Base-by-base conservation (phyloP, 805 yeast genomes). In the Saccharomycopsis vini region DNA sequence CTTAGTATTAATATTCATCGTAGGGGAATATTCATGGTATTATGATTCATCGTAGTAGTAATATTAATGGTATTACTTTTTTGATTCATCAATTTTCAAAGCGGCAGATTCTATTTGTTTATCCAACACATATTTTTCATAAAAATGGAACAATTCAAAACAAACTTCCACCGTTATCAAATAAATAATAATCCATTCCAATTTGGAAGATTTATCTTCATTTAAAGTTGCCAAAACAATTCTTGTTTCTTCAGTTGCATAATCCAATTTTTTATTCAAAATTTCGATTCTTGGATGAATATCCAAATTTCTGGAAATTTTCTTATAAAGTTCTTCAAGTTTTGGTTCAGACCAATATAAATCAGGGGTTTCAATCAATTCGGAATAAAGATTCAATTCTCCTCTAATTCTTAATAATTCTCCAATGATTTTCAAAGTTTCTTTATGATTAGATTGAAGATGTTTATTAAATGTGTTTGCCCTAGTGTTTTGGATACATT, bases 261-360 rank as follows among this genome's bases (percentile, higher is more conserved):
- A 89, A 59, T 89, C 97, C 47, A 89, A 64, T 58, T 88, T 88
- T 43, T 88, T 72, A 59, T 89, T 89, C 57, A 89, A 64, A 29
- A 88, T 86, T 24, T 76, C 68, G 39, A 88, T 83, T 49, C 97
- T 68, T 4, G 90, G 83, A 24, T 71, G 69, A 24, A 89, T 77
- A 54, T 89, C 97, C 44, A 89, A 65, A 19, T 74, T 75, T 39
- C 72, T 72, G 0, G 94, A 81, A 5, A 86, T 77, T 16, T 75
- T 70, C 39, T 78, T 73, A 60, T 86, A 89, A 7, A 87, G 76
- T 43, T 71, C 70, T 56, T 89, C 97, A 43, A 89, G 65, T 28
- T 77, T 76, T 1, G 96, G 95, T 56, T 88, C 95, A 37, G 86
- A 74, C 97, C 97, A 89, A 61, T 88, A 89, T 35, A 87, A 62